A percentile compares a stretch with the other conserved stretches of the same genome.
phyloP scores from a whole-genome alignment of 805 yeast species.

The Barnettozyma salicaria region DNA sequence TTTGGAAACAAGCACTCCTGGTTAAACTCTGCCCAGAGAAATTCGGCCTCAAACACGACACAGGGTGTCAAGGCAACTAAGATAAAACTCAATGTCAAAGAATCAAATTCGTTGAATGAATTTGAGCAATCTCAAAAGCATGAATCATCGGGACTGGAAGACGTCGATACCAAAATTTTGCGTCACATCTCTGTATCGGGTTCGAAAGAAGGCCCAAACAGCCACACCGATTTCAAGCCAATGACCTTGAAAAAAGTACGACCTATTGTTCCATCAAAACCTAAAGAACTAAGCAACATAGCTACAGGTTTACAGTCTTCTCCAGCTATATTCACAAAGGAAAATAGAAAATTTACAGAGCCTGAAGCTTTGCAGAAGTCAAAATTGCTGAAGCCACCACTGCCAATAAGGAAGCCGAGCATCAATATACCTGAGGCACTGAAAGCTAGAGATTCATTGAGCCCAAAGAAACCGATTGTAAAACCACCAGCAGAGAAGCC shows the following conservation, averaged over 20 bases:
- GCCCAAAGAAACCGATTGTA: constrained; percentile 4
- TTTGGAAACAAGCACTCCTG: constrained; percentile 13
- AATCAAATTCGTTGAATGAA: constrained; percentile 21
- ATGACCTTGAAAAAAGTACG: constrained; percentile 20
- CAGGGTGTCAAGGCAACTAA: too few species aligned
- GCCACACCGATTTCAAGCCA: constrained; percentile 9
- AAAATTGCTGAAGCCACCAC: constrained; percentile 19
- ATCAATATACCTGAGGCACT: constrained; percentile 21
- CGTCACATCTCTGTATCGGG: background rate
- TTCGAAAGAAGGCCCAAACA: background rate
- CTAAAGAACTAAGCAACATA: background rate
- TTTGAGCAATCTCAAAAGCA: constrained; percentile 5
- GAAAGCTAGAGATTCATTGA: constrained; percentile 9
- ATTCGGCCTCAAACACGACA: constrained; percentile 6
- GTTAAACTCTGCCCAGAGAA: constrained; percentile 20
- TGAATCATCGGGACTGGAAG: too few species aligned
- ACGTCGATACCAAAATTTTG: background rate
- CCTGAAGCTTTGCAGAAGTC: constrained; percentile 13
- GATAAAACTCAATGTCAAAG: constrained; percentile 30
- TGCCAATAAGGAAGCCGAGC: constrained; percentile 18
- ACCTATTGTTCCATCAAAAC: constrained; percentile 12
- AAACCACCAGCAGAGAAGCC: constrained; percentile 6
- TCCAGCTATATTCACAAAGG: constrained; percentile 6
- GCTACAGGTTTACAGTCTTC: background rate
- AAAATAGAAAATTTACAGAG: constrained; percentile 8